Percentiles rank a stretch among this genome's conserved stretches.
Conservation (phyloP, 2,329 filamentous ascomycete species). For the Fusarium torreyae region DNA sequence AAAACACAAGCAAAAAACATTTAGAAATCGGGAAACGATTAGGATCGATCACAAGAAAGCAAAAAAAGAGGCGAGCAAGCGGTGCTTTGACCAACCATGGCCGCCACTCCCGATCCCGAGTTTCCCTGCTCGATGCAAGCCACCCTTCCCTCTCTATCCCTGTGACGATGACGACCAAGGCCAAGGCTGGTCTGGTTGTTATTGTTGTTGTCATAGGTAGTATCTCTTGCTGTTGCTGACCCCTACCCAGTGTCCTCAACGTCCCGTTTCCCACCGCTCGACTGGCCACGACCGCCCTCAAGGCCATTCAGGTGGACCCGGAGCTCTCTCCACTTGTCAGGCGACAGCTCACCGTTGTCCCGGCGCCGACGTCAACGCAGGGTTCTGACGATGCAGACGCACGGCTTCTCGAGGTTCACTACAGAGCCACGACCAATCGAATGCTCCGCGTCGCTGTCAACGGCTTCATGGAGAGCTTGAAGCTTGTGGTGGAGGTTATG, state of each 20-base stretch:
- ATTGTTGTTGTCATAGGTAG: constrained; percentile 13
- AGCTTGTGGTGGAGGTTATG: constrained; percentile 90
- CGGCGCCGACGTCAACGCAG: constrained; percentile 46
- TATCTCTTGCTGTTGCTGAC: constrained; percentile 10
- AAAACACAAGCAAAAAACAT: constrained; percentile 6
- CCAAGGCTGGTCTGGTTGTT: constrained; percentile 7
- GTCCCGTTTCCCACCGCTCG: constrained; percentile 86
- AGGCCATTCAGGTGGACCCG: constrained; percentile 85
- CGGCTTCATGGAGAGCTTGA: constrained; percentile 92
- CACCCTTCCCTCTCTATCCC: constrained; percentile 31
- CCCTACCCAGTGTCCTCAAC: constrained; percentile 73
- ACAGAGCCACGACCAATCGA: constrained; percentile 91
- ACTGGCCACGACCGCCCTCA: constrained; percentile 82
- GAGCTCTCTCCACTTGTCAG: constrained; percentile 90
- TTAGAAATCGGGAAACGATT: constrained; percentile 25
- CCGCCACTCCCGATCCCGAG: constrained; percentile 59
- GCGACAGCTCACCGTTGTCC: constrained; percentile 75
- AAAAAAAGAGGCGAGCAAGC: constrained; percentile 17
- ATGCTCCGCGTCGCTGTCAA: constrained; percentile 98
- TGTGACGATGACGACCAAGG: constrained; percentile 28
- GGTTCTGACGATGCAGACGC: constrained; percentile 47
- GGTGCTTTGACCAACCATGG: constrained; percentile 54
- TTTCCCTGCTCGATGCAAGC: constrained; percentile 77
- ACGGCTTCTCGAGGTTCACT: constrained; percentile 78
- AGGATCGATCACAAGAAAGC: constrained; percentile 34